Evolutionary conservation across 2,329 filamentous ascomycete species (phyloP).

Genomic region (Ceratocystis diversiconidia): DNA sequence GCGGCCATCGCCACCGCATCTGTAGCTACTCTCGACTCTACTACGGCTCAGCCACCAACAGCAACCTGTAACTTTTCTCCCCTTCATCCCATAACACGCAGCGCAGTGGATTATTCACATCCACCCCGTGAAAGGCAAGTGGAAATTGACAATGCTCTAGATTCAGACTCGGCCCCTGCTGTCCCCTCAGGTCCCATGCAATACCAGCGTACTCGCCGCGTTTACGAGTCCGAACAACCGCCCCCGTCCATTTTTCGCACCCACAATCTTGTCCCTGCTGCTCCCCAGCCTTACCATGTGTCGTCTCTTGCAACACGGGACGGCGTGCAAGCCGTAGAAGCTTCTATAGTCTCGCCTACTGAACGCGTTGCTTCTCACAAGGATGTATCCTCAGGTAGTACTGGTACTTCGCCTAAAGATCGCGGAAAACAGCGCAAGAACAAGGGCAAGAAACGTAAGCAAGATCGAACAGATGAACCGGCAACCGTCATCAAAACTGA

Average conservation of each 20-base stretch:
- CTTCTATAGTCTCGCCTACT: slow-evolving; percentile 16
- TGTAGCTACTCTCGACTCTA: slow-evolving; percentile 10
- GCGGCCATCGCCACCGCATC: slow-evolving; percentile 8
- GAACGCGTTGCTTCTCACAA: slow-evolving; percentile 22
- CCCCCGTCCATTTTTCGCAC: slow-evolving; percentile 52
- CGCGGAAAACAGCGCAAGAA: slow-evolving; percentile 27
- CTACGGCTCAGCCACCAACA: slow-evolving; percentile 9
- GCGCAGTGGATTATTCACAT: neutral
- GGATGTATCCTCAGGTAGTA: slow-evolving; percentile 9
- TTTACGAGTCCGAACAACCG: slow-evolving; percentile 21
- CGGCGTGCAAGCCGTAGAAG: slow-evolving; percentile 10
- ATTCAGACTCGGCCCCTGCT: neutral
- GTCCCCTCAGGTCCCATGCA: slow-evolving; percentile 2
- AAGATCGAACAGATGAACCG: slow-evolving; percentile 31
- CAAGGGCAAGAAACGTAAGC: slow-evolving; percentile 39
- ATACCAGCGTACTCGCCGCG: slow-evolving; percentile 10
- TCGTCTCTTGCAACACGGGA: slow-evolving; percentile 35
- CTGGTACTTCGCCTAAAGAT: slow-evolving; percentile 7
- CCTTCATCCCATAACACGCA: slow-evolving; percentile 7
- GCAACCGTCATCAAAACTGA: slow-evolving; percentile 46
- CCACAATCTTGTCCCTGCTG: slow-evolving; percentile 58
- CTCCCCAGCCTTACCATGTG: slow-evolving; percentile 61
- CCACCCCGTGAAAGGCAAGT: slow-evolving; percentile 3
- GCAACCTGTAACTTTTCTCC: slow-evolving; percentile 17
- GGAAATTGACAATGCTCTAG: slow-evolving; percentile 16